Evolutionary conservation across 768 basidiomycete species (phyloP).

Genomic region (Auriscalpium vulgare): DNA sequence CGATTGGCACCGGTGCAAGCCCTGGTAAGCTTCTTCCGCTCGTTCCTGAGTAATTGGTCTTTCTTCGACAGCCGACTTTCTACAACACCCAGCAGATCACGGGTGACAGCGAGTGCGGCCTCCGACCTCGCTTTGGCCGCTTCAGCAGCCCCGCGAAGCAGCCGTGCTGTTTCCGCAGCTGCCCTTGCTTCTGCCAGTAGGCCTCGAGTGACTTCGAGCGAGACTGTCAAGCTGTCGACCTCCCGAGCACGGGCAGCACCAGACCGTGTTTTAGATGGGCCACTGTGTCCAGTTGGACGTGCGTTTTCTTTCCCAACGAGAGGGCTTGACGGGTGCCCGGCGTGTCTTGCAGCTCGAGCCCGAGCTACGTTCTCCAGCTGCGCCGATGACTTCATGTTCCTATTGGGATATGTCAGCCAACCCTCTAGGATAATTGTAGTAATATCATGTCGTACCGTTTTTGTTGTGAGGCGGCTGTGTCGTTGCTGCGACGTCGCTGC

Average conservation of each 20-base stretch:
- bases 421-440: too few species aligned
- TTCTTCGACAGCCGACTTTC: neutral
- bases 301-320: neutral
- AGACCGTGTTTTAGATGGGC: neutral
- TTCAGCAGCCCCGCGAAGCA: neutral
- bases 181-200: neutral
- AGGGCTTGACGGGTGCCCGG: neutral
- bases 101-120: neutral
- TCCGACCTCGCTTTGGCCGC: neutral
- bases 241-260: neutral
- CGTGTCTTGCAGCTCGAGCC: neutral
- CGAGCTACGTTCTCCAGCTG: neutral
- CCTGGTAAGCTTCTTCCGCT: neutral
- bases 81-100: neutral
- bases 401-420: neutral
- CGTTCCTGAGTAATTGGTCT: neutral
- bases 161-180: neutral
- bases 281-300: neutral
- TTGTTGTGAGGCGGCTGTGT: neutral
- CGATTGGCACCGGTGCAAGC: neutral
- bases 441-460: neutral
- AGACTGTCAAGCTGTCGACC: neutral
- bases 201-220: neutral
- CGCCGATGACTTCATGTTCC: neutral
- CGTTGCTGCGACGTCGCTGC: neutral